Evolutionary conservation across 1,284 basidiomycete species (phyloP).

Genomic region (Cryptococcus sp.): DNA sequence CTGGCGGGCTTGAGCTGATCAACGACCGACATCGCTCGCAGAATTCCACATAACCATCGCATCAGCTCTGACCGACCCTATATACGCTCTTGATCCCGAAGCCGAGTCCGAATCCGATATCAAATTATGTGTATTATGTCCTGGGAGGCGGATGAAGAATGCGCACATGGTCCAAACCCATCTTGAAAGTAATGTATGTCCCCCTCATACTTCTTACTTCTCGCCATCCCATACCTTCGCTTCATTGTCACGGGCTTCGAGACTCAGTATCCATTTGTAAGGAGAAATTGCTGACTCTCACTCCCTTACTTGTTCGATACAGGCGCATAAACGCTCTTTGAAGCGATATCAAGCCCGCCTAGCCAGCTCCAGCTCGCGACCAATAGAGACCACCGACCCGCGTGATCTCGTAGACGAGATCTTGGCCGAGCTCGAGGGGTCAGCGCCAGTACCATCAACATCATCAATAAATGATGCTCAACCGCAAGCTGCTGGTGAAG

Average conservation of each 20-base stretch:
- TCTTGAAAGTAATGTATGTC: constrained; percentile 66
- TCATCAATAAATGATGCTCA: background rate
- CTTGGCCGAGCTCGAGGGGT: constrained; percentile 15
- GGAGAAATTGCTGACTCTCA: background rate
- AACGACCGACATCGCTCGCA: background rate
- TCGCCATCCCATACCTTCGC: background rate
- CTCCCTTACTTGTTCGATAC: background rate
- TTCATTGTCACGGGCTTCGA: too few relatives aligned
- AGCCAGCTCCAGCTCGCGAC: constrained; percentile 4
- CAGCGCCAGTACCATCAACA: background rate
- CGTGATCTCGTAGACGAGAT: constrained; percentile 37
- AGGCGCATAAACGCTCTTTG: constrained; percentile 35
- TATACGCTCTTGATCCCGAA: constrained; percentile 56
- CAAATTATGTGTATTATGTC: constrained; percentile 71
- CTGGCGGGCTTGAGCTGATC: background rate
- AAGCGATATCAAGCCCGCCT: constrained; percentile 28
- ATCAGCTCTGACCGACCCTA: constrained; percentile 64
- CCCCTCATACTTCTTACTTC: background rate
- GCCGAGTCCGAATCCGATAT: background rate
- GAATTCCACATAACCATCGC: constrained; percentile 60
- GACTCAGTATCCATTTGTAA: background rate
- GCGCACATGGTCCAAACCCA: constrained; percentile 64
- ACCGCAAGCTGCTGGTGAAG: too few relatives aligned
- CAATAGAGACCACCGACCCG: constrained; percentile 22
- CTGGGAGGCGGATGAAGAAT: constrained; percentile 70